These are phyloP conservation scores for Macrocybe sp. DNA, from an alignment of 1,284 basidiomycete species.

Conservation along the genomic window DNA sequence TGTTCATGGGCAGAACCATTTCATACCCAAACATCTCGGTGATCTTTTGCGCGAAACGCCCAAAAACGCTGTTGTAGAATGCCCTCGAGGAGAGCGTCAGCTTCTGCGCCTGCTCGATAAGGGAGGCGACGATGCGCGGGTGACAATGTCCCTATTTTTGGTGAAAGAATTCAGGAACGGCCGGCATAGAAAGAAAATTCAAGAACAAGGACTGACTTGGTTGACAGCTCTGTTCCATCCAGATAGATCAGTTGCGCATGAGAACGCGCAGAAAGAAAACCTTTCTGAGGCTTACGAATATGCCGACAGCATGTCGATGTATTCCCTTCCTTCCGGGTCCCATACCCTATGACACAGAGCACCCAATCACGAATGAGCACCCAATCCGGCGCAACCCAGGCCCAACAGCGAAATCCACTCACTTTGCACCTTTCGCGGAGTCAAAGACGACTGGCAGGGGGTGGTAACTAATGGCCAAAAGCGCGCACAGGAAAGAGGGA, in stretches of 20 bases:
- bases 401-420: conserved; percentile 37
- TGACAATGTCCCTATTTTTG: conserved; percentile 84
- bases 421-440: conserved; percentile 84
- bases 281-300: conserved; percentile 72
- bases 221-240: conserved; percentile 30
- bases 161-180: too few species aligned
- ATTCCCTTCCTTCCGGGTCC: conserved; percentile 93
- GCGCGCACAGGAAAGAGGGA: conserved; percentile 22
- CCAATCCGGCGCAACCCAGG: background rate
- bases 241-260: conserved; percentile 74
- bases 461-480: conserved; percentile 79
- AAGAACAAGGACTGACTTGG: conserved; percentile 8
- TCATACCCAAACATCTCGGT: conserved; percentile 86
- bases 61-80: conserved; percentile 94
- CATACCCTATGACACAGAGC: conserved; percentile 62
- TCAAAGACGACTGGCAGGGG: conserved; percentile 95
- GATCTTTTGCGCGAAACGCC: conserved; percentile 83
- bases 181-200: background rate
- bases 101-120: conserved; percentile 83
- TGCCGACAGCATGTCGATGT: conserved; percentile 95
- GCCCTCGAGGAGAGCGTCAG: conserved; percentile 94
- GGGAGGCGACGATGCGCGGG: conserved; percentile 79
- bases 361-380: conserved; percentile 15
- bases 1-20: conserved; percentile 99
- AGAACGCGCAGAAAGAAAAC: conserved; percentile 9